Percentiles rank a stretch among this genome's conserved stretches.
These are phyloP conservation scores for Immersiella caudata DNA, from an alignment of 495 filamentous ascomycete genomes.

Conservation along the genomic window DNA sequence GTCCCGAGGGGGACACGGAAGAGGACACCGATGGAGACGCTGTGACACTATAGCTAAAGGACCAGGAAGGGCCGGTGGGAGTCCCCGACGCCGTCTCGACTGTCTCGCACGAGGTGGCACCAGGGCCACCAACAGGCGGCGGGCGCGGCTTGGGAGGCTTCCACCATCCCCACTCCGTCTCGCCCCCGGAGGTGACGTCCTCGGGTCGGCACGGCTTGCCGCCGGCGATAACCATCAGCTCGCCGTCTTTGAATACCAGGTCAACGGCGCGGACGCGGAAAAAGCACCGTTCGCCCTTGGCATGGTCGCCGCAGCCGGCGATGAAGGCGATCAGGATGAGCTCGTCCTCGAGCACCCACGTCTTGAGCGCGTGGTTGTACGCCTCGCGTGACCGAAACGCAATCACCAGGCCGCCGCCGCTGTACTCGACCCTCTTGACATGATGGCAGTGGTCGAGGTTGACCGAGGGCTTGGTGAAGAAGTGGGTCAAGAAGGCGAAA, in stretches of 20 bases:
- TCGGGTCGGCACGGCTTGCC: conserved; percentile 16
- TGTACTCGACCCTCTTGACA: conserved; percentile 16
- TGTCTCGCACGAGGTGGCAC: background rate
- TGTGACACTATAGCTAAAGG: background rate
- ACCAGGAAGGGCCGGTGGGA: background rate
- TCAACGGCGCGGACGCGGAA: conserved; percentile 3
- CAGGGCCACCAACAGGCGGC: background rate
- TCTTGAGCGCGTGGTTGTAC: conserved; percentile 1
- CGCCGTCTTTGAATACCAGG: conserved; percentile 7
- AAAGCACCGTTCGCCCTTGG: conserved; percentile 15
- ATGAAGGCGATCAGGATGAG: conserved; percentile 17
- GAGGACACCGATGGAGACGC: background rate
- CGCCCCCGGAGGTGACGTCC: conserved; percentile 15
- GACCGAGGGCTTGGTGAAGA: conserved; percentile 18
- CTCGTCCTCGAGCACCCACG: conserved; percentile 9
- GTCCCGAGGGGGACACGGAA: background rate
- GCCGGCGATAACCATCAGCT: background rate
- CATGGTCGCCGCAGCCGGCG: conserved; percentile 11
- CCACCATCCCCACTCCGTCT: conserved; percentile 21
- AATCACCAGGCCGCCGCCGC: background rate
- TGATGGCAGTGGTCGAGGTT: conserved; percentile 20
- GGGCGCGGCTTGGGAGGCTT: conserved; percentile 4
- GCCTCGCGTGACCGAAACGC: conserved; percentile 11
- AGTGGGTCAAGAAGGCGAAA: conserved; percentile 18
- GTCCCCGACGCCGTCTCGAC: background rate